Conservation (phyloP, 306 rosid genomes). For the Argentina anserina region DNA sequence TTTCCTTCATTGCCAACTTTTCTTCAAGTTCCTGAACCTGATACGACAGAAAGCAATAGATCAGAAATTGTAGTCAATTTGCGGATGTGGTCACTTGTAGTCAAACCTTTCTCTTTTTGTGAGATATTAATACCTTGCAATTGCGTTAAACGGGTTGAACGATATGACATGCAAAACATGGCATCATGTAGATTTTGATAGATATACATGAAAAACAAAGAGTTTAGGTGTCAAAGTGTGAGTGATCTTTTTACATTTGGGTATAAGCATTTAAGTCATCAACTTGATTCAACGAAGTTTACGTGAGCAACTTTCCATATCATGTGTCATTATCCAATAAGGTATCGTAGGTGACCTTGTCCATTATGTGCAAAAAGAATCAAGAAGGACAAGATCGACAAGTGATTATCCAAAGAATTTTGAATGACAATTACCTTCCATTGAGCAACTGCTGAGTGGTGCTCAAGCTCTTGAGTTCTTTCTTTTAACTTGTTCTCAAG, state of each 20-base stretch:
- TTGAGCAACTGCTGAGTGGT: not conserved
- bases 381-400: not conserved
- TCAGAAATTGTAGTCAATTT: not conserved
- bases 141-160: not conserved
- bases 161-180: not conserved
- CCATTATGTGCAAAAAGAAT: not conserved
- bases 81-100: not conserved
- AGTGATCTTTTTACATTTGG: not conserved
- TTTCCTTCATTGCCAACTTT: slow-evolving; percentile 11
- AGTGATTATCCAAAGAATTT: not conserved
- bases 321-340: not conserved
- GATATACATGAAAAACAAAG: not conserved
- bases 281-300: not conserved
- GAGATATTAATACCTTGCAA: not conserved
- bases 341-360: not conserved
- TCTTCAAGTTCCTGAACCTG: slow-evolving; percentile 19
- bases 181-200: not conserved
- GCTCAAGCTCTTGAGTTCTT: slow-evolving; percentile 9
- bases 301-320: not conserved
- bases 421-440: slow-evolving; percentile 7
- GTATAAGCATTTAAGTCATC: not conserved
- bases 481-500: slow-evolving; percentile 20
- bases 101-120: not conserved
- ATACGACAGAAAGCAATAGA: not conserved
- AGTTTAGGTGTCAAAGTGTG: not conserved